These are phyloP conservation scores for Castanospermum australe DNA, from an alignment of 306 rosid species.

Conservation along the genomic window DNA sequence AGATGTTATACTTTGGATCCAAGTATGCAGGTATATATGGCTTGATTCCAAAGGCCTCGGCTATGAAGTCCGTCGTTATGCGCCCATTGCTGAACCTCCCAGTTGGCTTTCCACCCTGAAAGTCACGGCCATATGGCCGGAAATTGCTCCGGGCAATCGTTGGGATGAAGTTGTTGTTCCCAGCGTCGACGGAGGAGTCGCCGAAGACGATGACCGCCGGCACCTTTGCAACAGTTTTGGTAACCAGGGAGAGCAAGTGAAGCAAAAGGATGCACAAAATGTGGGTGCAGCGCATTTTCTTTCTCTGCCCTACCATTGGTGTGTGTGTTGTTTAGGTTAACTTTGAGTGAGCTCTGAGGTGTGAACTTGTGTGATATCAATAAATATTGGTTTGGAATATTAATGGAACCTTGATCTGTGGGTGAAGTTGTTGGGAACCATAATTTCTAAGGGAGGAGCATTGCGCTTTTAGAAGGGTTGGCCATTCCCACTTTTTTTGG, in stretches of 20 bases:
- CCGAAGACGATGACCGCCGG: conserved; percentile 76
- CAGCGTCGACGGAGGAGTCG: conserved; percentile 80
- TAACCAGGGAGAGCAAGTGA: background rate
- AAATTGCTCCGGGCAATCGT: conserved; percentile 76
- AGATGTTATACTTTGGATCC: conserved; percentile 60
- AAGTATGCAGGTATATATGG: conserved; percentile 63
- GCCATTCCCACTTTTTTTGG: background rate
- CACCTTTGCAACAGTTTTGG: conserved; percentile 33
- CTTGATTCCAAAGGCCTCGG: conserved; percentile 61
- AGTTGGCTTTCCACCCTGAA: conserved; percentile 55
- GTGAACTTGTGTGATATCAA: conserved; percentile 4
- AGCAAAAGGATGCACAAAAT: conserved; percentile 18
- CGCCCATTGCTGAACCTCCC: conserved; percentile 82
- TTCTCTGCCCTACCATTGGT: background rate
- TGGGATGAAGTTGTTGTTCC: conserved; percentile 73
- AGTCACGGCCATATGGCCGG: conserved; percentile 77
- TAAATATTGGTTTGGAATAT: conserved; percentile 30
- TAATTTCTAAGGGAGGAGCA: conserved; percentile 13
- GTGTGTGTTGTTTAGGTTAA: background rate
- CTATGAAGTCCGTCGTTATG: conserved; percentile 66
- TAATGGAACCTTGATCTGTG: conserved; percentile 19
- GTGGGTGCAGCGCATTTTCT: background rate
- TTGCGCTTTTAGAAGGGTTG: background rate
- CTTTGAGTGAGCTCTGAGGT: background rate
- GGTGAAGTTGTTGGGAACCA: conserved; percentile 45